phyloP scores from a whole-genome alignment of 2,329 filamentous ascomycete genomes.

The Fusarium sp. region DNA sequence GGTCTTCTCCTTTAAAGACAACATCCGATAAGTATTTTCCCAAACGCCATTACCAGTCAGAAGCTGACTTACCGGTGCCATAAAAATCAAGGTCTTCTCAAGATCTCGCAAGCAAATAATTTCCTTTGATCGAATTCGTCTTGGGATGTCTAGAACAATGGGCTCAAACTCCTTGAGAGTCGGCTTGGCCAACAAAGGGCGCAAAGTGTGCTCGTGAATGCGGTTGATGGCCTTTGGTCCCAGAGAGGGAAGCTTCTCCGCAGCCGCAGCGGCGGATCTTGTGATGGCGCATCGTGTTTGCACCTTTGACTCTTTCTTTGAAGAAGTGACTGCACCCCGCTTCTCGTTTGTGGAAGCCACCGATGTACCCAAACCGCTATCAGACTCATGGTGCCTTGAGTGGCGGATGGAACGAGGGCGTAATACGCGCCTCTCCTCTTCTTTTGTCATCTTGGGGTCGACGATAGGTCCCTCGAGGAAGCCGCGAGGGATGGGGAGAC shows the following conservation, averaged over 20 bases:
- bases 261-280: constrained; percentile 66
- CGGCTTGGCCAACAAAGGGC: constrained; percentile 80
- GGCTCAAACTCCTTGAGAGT: constrained; percentile 84
- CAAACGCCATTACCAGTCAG: constrained; percentile 68
- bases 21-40: constrained; percentile 77
- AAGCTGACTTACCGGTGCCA: constrained; percentile 89
- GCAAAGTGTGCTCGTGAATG: constrained; percentile 83
- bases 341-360: constrained; percentile 73
- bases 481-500: constrained; percentile 70
- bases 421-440: constrained; percentile 63
- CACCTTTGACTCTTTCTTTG: constrained; percentile 56
- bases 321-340: constrained; percentile 57
- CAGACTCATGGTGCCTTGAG: constrained; percentile 78
- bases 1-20: constrained; percentile 81
- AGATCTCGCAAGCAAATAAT: constrained; percentile 93
- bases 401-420: constrained; percentile 69
- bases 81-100: constrained; percentile 91
- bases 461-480: constrained; percentile 70
- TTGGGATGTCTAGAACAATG: constrained; percentile 82
- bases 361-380: constrained; percentile 90
- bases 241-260: constrained; percentile 70
- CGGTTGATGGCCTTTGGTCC: constrained; percentile 78
- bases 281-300: constrained; percentile 66
- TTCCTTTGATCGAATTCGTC: constrained; percentile 84
- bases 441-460: constrained; percentile 61